Evolutionary conservation across 106 monocot species (phyloP).

Genomic region (Allium fistulosum): DNA sequence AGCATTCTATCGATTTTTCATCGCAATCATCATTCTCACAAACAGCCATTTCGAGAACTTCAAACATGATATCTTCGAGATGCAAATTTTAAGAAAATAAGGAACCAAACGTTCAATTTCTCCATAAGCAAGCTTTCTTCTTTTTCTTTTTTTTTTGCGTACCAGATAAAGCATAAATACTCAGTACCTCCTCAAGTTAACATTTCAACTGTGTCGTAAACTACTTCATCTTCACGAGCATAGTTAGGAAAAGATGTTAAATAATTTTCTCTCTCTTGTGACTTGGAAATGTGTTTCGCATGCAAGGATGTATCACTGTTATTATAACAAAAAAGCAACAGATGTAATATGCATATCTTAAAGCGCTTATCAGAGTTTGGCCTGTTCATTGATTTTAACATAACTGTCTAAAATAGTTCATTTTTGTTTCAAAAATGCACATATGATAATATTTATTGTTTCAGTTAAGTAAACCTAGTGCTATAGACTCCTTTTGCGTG

Average conservation of each 20-base stretch:
- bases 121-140: constrained; percentile 55
- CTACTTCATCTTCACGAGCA: constrained; percentile 16
- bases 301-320: constrained; percentile 26
- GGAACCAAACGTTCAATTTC: constrained; percentile 60
- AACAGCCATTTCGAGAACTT: constrained; percentile 80
- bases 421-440: not conserved
- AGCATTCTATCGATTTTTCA: constrained; percentile 56
- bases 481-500: too few relatives aligned
- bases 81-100: constrained; percentile 49
- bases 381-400: not conserved
- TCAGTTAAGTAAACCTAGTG: too few relatives aligned
- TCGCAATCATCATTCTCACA: constrained; percentile 55
- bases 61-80: constrained; percentile 69
- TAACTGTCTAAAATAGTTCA: not conserved
- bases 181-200: constrained; percentile 29
- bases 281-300: constrained; percentile 80
- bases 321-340: constrained; percentile 20
- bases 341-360: constrained; percentile 30
- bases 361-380: constrained; percentile 56
- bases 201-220: not conserved
- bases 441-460: too few relatives aligned
- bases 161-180: constrained; percentile 5
- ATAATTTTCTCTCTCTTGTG: constrained; percentile 28
- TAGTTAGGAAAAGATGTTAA: not conserved
- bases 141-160: constrained; percentile 12